These are phyloP conservation scores for Vanrija sp. DNA, from an alignment of 1,284 basidiomycete genomes.

Conservation along the genomic window DNA sequence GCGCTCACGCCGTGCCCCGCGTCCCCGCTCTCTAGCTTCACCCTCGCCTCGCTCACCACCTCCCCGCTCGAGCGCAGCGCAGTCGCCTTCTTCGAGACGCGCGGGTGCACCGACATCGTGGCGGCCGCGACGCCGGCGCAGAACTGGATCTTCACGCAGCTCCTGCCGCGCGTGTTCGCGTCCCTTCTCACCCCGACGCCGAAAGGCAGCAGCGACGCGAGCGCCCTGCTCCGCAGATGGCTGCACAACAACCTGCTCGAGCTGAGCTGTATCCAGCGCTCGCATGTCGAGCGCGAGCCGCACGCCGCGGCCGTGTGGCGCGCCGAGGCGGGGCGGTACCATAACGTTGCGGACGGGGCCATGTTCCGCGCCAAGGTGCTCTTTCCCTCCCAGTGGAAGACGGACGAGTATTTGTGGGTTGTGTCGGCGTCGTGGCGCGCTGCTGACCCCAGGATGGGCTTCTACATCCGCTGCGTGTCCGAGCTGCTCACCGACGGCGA, in stretches of 20 bases:
- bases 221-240: constrained; percentile 7
- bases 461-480: constrained; percentile 22
- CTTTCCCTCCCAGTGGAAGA: constrained; percentile 15
- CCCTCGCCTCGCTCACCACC: constrained; percentile 6
- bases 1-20: too few relatives aligned
- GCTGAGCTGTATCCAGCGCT: constrained; percentile 18
- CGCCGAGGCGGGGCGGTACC: constrained; percentile 4
- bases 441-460: constrained; percentile 11
- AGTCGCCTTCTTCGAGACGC: constrained; percentile 19
- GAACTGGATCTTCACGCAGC: constrained; percentile 23
- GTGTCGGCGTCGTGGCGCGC: too few relatives aligned
- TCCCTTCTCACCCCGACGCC: neutral
- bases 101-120: constrained; percentile 21
- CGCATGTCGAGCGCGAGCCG: constrained; percentile 17
- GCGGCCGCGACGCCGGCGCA: constrained; percentile 10
- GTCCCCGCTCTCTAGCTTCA: neutral
- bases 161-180: constrained; percentile 17
- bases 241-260: constrained; percentile 16
- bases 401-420: constrained; percentile 20
- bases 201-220: constrained; percentile 1
- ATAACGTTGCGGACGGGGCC: constrained; percentile 12
- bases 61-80: constrained; percentile 4
- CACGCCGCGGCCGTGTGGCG: constrained; percentile 4
- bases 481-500: constrained; percentile 17
- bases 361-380: constrained; percentile 16